phyloP scores from a whole-genome alignment of 164 flowering plant species.

The Nymphaea colorata region DNA sequence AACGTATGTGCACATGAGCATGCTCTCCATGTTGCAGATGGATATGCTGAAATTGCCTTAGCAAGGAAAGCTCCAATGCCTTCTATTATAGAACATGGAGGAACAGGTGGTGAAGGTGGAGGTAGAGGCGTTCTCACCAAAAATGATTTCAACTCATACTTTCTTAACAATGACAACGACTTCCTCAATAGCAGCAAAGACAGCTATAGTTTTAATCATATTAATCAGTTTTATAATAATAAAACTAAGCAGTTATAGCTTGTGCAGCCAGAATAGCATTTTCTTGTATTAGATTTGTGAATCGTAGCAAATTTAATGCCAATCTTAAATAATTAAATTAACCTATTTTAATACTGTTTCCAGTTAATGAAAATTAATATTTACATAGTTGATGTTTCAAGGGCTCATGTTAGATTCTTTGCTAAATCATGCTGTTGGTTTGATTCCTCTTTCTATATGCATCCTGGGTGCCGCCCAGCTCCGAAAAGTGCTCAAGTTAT shows the following conservation, averaged over 20 bases:
- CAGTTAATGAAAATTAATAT: too few relatives aligned
- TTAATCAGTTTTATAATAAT: too few relatives aligned
- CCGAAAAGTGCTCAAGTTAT: conserved; percentile 56
- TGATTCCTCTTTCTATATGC: conserved; percentile 66
- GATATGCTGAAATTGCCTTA: conserved; percentile 50
- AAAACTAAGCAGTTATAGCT: too few relatives aligned
- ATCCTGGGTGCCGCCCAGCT: conserved; percentile 72
- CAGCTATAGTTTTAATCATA: too few relatives aligned
- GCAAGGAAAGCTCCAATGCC: conserved; percentile 47
- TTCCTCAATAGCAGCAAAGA: conserved; percentile 40
- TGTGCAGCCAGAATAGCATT: too few relatives aligned
- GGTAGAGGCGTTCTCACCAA: conserved; percentile 26
- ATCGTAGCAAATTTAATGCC: too few relatives aligned
- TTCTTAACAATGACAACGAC: conserved; percentile 33
- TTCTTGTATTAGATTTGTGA: too few relatives aligned
- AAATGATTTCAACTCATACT: conserved; percentile 36
- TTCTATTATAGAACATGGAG: conserved; percentile 46
- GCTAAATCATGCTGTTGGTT: conserved; percentile 32
- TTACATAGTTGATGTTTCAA: too few relatives aligned
- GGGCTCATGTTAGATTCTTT: conserved; percentile 15
- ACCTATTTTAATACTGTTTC: too few relatives aligned
- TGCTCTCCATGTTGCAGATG: conserved; percentile 67
- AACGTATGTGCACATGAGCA: conserved; percentile 55
- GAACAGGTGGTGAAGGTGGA: conserved; percentile 69
- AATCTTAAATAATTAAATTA: too few relatives aligned